Base-by-base conservation (phyloP, 192 early-diverging fungal genomes). In the Dispira parvispora region DNA sequence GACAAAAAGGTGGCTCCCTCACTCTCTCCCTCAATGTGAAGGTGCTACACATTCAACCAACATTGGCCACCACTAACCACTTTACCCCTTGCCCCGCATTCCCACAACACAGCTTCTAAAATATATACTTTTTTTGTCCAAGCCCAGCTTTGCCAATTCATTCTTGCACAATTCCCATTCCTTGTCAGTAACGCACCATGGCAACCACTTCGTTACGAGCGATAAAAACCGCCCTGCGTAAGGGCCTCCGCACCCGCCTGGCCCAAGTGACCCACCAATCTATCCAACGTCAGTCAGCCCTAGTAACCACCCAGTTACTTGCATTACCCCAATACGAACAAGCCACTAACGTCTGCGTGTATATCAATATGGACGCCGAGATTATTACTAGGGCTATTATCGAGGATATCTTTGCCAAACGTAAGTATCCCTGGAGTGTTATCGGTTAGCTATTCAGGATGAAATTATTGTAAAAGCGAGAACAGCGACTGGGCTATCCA, bases 131-230 rank as follows among this genome's bases (percentile, higher is more conserved):
- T 6, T 38, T 38, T 38, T 4, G 6, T 38, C 32, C 32, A 38
- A 38, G 6, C 32, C n/a, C 3, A 38, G 6, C 32, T 38, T 38
- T 38, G 1, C 6, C 32, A 4, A 6, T 38, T 38, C 6, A 38
- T 38, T 6, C 47, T 9, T 20, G 47, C 8, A 16, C 9, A 43
- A 43, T 65, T 61, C 66, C 32, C 32, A 38, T 38, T 38, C 6
- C 32, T 38, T 38, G 6, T 6, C 6, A 38, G 1, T 38, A 38
- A 38, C 32, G n/a, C 61, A 23, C 65, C 20, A 70, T 45, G 16
- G 62, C 56, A 10, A 66, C 52, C 16, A 50, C 47, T 50, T 9
- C 47, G 32, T 6, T 38, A 38, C 32, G 32, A 20, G 53, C 53
- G 25, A 28, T 28, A 21, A 55, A 55, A 28, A 9, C 16, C 12